Percentiles rank a stretch among this genome's conserved stretches.
phyloP scores from a whole-genome alignment of 805 yeast species.

The Metschnikowia orientalis region DNA sequence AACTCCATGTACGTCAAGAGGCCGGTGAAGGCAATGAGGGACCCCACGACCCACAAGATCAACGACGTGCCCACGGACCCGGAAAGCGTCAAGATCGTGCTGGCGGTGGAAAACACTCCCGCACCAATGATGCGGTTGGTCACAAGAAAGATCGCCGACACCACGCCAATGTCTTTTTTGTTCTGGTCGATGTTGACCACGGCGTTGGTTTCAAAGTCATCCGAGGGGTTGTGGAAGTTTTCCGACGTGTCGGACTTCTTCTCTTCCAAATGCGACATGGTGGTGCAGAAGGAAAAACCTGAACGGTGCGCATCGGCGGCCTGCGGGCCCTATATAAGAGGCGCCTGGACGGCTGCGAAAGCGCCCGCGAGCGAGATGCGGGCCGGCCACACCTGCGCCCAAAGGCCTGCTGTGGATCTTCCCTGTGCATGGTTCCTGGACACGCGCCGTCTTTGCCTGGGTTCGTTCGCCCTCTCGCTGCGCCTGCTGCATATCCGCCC shows the following conservation, averaged over 20 bases:
- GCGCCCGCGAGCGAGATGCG: too few relatives aligned
- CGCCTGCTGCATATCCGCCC: too few relatives aligned
- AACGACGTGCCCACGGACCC: slow-evolving; percentile 73
- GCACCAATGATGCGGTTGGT: slow-evolving; percentile 22
- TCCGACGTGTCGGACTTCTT: slow-evolving; percentile 11
- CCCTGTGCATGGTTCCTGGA: too few relatives aligned
- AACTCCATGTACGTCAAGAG: slow-evolving; percentile 70
- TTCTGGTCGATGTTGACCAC: slow-evolving; percentile 41
- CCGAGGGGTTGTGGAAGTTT: slow-evolving; percentile 6
- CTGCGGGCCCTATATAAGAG: too few relatives aligned
- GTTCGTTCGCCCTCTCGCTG: too few relatives aligned
- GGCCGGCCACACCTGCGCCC: too few relatives aligned
- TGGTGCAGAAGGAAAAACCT: not conserved
- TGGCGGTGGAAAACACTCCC: slow-evolving; percentile 20
- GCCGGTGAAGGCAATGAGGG: slow-evolving; percentile 52
- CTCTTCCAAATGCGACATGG: slow-evolving; percentile 13
- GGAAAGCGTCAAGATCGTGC: slow-evolving; percentile 24
- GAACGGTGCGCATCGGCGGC: too few relatives aligned
- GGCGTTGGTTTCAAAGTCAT: slow-evolving; percentile 15
- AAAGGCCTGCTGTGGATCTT: too few relatives aligned
- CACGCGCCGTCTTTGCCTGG: too few relatives aligned
- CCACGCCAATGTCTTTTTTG: slow-evolving; percentile 41
- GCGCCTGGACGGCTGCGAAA: slow-evolving; percentile 1
- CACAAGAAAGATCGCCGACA: slow-evolving; percentile 32
- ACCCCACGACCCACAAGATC: slow-evolving; percentile 72